Conservation (phyloP, 1,139 yeast genomes). For the Protomyces pachydermus region DNA sequence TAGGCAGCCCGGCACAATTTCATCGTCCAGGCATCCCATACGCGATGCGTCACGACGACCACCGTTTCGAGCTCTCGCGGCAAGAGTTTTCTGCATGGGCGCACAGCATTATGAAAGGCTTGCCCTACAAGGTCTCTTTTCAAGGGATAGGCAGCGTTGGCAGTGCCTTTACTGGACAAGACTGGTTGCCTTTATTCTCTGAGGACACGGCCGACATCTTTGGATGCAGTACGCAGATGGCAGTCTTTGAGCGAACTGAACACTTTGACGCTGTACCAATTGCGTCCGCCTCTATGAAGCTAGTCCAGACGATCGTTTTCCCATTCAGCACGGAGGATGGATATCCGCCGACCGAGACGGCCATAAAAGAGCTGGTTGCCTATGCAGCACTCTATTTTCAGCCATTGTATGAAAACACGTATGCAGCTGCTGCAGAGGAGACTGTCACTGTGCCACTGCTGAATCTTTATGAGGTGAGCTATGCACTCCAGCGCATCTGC, state of each 20-base stretch:
- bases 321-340: not conserved
- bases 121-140: constrained; percentile 3
- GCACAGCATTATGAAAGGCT: not conserved
- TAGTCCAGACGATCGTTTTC: not conserved
- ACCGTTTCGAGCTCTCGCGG: constrained; percentile 25
- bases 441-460: not conserved
- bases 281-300: not conserved
- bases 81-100: constrained; percentile 22
- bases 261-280: not conserved
- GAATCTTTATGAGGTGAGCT: not conserved
- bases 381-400: not conserved
- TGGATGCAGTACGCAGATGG: constrained; percentile 14
- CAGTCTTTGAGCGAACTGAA: constrained; percentile 1
- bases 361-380: not conserved
- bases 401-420: not conserved
- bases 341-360: not conserved
- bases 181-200: constrained; percentile 1
- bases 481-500: not conserved
- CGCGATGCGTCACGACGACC: constrained; percentile 25
- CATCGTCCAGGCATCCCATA: constrained; percentile 3
- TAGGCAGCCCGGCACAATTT: not conserved
- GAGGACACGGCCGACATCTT: not conserved
- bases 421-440: not conserved
- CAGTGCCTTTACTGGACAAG: constrained; percentile 10
- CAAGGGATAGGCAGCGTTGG: constrained; percentile 7